Conservation (phyloP, 73 alveolate genomes). For the Symbiodinium natans region DNA sequence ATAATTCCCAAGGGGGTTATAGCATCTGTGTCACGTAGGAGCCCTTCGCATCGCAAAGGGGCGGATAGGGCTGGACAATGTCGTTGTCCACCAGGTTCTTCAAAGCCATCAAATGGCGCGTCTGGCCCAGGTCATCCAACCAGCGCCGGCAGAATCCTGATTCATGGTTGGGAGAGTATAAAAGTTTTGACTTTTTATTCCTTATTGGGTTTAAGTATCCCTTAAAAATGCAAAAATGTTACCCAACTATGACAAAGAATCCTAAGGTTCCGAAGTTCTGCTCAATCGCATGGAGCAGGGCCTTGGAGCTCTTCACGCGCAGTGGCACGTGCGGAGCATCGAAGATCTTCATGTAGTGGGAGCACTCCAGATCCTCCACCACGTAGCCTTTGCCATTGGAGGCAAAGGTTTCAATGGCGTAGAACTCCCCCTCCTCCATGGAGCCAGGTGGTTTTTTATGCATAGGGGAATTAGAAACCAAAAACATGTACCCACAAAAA, state of each 20-base stretch:
- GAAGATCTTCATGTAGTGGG: constrained; percentile 98
- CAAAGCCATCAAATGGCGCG: constrained; percentile 95
- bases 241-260: too few species aligned
- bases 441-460: too few species aligned
- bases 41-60: constrained; percentile 95
- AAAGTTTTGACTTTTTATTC: too few species aligned
- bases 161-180: too few species aligned
- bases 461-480: too few species aligned
- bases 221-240: too few species aligned
- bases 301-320: constrained; percentile 96
- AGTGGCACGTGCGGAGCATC: constrained; percentile 96
- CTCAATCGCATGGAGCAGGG: constrained; percentile 96
- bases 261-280: constrained; percentile 96
- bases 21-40: constrained; percentile 95
- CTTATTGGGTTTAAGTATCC: too few species aligned
- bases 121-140: constrained; percentile 97
- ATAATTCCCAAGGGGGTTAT: too few species aligned
- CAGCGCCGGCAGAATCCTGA: constrained; percentile 96
- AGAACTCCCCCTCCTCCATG: constrained; percentile 97
- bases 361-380: constrained; percentile 96
- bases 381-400: constrained; percentile 97
- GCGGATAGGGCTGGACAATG: constrained; percentile 97
- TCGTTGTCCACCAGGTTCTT: constrained; percentile 96
- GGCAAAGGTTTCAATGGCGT: constrained; percentile 98
- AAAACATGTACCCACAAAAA: too few species aligned